A percentile compares a stretch with the other conserved stretches of the same genome.
phyloP scores from a whole-genome alignment of 1,284 basidiomycete genomes.

The Boletus semigastroideus region DNA sequence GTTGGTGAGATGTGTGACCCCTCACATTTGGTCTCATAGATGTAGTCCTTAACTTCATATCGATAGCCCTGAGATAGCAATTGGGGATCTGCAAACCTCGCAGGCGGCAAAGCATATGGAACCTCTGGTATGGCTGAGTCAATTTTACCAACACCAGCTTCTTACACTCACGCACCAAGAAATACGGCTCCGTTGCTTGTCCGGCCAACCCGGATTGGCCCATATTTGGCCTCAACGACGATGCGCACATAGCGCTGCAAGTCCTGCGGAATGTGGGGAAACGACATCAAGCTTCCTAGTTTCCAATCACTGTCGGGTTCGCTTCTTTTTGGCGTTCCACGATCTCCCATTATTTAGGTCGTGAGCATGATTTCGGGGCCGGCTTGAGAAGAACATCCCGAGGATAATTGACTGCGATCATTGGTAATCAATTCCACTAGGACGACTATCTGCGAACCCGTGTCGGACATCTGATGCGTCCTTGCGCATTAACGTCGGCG shows the following conservation, averaged over 20 bases:
- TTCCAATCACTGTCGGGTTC: not conserved
- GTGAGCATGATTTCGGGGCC: not conserved
- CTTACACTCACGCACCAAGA: conserved; percentile 44
- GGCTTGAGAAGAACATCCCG: not conserved
- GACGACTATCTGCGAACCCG: not conserved
- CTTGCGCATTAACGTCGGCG: not conserved
- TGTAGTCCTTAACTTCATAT: conserved; percentile 63
- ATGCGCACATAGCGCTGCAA: conserved; percentile 45
- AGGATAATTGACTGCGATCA: not conserved
- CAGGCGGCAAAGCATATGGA: conserved; percentile 64
- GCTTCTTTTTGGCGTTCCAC: too few relatives aligned
- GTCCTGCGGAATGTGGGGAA: conserved; percentile 49
- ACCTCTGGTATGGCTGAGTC: conserved; percentile 51
- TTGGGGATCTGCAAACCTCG: conserved; percentile 55
- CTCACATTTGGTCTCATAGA: conserved; percentile 59
- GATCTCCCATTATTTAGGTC: not conserved
- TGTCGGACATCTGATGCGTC: not conserved
- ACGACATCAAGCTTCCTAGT: not conserved
- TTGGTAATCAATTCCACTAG: too few relatives aligned
- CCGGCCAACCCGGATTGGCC: conserved; percentile 55
- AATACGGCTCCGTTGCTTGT: conserved; percentile 62
- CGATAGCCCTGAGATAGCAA: conserved; percentile 51
- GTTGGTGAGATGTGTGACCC: conserved; percentile 2
- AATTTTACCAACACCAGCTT: not conserved
- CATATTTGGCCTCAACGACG: conserved; percentile 52